Evolutionary conservation across 192 early-diverging fungal genomes (phyloP), one percentile per base, ranked within the genome.

Genomic region (Linderina pennispora): DNA sequence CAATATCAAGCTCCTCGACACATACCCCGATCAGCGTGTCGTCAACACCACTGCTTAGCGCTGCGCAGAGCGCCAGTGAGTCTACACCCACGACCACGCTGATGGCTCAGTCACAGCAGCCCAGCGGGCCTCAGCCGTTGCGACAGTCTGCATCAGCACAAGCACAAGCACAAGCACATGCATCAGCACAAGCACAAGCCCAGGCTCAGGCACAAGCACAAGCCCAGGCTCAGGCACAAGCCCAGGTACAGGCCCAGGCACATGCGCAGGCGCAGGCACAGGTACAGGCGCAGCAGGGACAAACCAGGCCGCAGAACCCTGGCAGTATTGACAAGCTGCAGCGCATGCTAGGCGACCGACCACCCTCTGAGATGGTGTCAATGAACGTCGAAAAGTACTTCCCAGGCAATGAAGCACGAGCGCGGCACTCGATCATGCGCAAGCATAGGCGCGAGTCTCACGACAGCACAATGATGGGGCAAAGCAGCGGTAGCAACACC

Each of bases 261-360:
- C n/a, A n/a, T n/a, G n/a, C n/a, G n/a, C n/a, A n/a, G n/a, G n/a
- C n/a, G n/a, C n/a, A n/a, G n/a, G 44, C 23, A 9, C 16, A 4
- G 21, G 37, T 6, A 23, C 15, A 10, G 8, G 11, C 13, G 20
- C 23, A 31, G 17, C 15, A 26, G 31, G 34, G 45, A 35, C 19
- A 23, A 39, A 42, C 21, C 45, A 48, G 28, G 49, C 50, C 39
- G 45, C 42, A 45, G 54, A 41, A 35, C 41, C 26, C 17, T 20
- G 25, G n/a, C 45, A 37, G 18, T 24, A 36, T 39, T 37, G 32
- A 49, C 40, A 77, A 85, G 45, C 78, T 78, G 39, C 76, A 52
- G 56, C 80, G 85, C 32, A 92, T 96, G 61, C 92, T 98, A 62
- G 94, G 91, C 23, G 92, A 97, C 59, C 84, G 96, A 8, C 96